Evolutionary conservation across 1,284 basidiomycete genomes (phyloP).

Genomic region (Trametes pubescens): DNA sequence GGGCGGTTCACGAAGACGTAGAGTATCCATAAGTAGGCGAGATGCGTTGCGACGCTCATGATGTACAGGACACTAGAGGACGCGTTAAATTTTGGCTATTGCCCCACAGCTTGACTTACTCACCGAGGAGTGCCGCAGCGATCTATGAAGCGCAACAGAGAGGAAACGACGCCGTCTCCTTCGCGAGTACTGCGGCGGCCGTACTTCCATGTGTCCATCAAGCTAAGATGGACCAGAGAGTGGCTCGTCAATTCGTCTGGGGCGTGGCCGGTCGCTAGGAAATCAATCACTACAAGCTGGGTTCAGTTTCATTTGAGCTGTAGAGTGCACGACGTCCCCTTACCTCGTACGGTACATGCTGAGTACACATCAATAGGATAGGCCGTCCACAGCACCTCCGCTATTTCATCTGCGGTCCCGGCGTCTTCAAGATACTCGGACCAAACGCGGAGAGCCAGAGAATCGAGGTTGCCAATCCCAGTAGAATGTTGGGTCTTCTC

Average conservation of each 20-base stretch:
- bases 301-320: neutral
- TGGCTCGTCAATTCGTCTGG: conserved; percentile 50
- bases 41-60: conserved; percentile 50
- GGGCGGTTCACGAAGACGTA: conserved; percentile 50
- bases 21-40: conserved; percentile 51
- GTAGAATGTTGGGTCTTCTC: conserved; percentile 26
- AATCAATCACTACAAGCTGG: conserved; percentile 52
- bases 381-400: conserved; percentile 34
- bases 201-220: conserved; percentile 53
- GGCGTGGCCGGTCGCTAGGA: conserved; percentile 44
- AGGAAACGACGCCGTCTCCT: conserved; percentile 18
- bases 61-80: conserved; percentile 54
- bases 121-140: conserved; percentile 54
- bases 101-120: conserved; percentile 24
- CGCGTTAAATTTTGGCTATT: neutral
- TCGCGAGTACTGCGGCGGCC: conserved; percentile 37
- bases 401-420: conserved; percentile 34
- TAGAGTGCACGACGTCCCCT: neutral
- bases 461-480: conserved; percentile 31
- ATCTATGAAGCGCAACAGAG: conserved; percentile 45
- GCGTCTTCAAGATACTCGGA: conserved; percentile 37
- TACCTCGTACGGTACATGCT: conserved; percentile 29
- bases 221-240: conserved; percentile 50
- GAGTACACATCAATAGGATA: conserved; percentile 32
- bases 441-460: conserved; percentile 39